Base-by-base conservation (phyloP, 164 flowering plant species). In the Hamamelis virginiana region DNA sequence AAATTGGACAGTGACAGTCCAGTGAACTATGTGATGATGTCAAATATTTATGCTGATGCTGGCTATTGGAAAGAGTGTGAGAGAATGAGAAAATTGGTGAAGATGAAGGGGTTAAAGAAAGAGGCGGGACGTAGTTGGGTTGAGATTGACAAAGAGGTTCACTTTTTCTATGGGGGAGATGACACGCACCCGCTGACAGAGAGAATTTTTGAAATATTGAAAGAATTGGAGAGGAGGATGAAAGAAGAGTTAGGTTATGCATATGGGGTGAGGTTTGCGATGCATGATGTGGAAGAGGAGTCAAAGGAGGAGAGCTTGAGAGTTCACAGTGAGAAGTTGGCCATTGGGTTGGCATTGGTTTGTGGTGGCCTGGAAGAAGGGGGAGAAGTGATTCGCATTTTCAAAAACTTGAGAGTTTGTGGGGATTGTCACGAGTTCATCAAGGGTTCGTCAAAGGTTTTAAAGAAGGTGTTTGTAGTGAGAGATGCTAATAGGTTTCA, bases 401-500 rank as follows among this genome's bases (percentile, higher is more conserved):
- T 87, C 82, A 87, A 89, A 74, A 87, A 91, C 83, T 66, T 89
- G 71, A 84, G 91, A 75, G 81, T 91, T 64, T 87, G 96, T 82
- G 91, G 83, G 59, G 96, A 89, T 75, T 91, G 93, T 56, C 94
- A 91, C 57, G 88, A 85, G 70, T 89, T 87, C 74, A 83, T 89
- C 48, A 91, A 91, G 68, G 89, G 87, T 33, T 75, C 87, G 60
- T 87, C 91, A 15, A 84, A 75, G 70, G 70, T 86, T n/a, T 69
- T 84, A 75, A 74, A 75, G 74, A 66, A 73, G 68, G 87, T 82
- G 62, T 77, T 86, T 68, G 23, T 91, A 27, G 88, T 89, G 16
- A 85, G 92, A 78, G 94, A 87, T 83, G 89, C 94, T 26, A 85
- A 75, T 53, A 81, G 94, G 82, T 91, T 91, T 79, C 97, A 89